Evolutionary conservation across 2,329 filamentous ascomycete genomes (phyloP).

Genomic region (Monosporascus sp.): DNA sequence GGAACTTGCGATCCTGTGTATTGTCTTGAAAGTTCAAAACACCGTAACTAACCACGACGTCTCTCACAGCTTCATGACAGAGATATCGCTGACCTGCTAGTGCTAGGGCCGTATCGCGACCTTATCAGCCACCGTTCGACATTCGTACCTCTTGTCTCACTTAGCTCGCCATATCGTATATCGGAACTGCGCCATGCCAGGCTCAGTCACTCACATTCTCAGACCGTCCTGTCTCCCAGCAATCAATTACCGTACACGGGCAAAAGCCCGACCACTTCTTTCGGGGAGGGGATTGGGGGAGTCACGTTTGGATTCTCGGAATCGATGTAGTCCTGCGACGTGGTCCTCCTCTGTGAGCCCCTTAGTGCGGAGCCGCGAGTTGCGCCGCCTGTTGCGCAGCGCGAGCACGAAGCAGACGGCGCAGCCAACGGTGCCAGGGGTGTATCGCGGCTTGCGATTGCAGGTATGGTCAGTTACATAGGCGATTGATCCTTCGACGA

Average conservation of each 20-base stretch:
- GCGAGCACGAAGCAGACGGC: conserved; percentile 36
- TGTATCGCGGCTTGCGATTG: conserved; percentile 32
- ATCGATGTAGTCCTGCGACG: conserved; percentile 30
- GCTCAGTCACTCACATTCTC: background rate
- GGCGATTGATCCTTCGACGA: no score
- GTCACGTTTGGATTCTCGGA: conserved; percentile 33
- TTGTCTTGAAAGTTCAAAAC: background rate
- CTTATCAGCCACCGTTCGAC: no score
- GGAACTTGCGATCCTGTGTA: no score
- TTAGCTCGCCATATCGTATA: conserved; percentile 17
- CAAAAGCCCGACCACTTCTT: background rate
- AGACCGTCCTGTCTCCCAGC: background rate
- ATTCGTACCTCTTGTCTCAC: no score
- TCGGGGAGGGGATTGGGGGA: background rate
- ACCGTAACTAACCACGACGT: background rate
- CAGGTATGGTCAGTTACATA: no score
- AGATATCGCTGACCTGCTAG: background rate
- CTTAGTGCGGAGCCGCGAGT: conserved; percentile 21
- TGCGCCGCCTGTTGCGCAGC: conserved; percentile 32
- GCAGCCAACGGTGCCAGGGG: conserved; percentile 35
- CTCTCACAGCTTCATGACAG: background rate
- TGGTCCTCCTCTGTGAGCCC: conserved; percentile 31
- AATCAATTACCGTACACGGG: background rate
- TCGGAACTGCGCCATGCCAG: conserved; percentile 13
- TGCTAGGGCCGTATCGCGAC: no score